Evolutionary conservation across 2,329 filamentous ascomycete genomes (phyloP), one percentile per base, ranked within the genome.

Genomic region (Cladosporium velox): DNA sequence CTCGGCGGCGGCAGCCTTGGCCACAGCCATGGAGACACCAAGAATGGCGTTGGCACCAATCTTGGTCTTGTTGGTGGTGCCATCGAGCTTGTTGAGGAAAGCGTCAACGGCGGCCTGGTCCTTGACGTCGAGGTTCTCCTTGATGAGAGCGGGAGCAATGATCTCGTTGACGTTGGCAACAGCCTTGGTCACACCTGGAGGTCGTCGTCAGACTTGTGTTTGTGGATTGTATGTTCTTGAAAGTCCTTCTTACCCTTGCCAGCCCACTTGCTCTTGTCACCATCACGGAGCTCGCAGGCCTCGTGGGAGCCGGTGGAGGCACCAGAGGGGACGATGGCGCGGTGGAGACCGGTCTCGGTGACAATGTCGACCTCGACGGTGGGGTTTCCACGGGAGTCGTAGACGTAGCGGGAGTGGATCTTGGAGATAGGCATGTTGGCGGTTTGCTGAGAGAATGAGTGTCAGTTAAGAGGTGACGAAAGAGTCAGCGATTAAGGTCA

Each of bases 331-430:
- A 98, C 94, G 80, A 97, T 97, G 80, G 94, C 93, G 79, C 94
- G 93, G 89, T 97, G 93, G 71, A 98, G 90, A 78, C 94, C 94
- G 76, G 91, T 96, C 85, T 96, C 92, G 75, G 93, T 97, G 84
- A 96, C 91, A 76, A 97, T 88, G 81, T 97, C 94, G 77, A 98
- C 94, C 87, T 98, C 94, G 78, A 97, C 94, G 79, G 95, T 99
- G 78, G 95, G 95, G 90, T 99, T 99, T 80, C 88, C 88, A 74
- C 95, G 94, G 81, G 95, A 98, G 88, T 99, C 95, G 88, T 84
- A 99, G 86, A 99, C 93, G 78, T 90, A 93, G 80, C 95, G 82
- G 71, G 82, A 81, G 80, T 84, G 82, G 76, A 84, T 84, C 79
- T 84, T 84, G 73, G 79, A 79, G 78, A 84, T 84, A 73, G 91